Evolutionary conservation across 176 grass and related monocot genomes (phyloP), one percentile per base, ranked within the genome.

Genomic region (Carex cristatella): DNA sequence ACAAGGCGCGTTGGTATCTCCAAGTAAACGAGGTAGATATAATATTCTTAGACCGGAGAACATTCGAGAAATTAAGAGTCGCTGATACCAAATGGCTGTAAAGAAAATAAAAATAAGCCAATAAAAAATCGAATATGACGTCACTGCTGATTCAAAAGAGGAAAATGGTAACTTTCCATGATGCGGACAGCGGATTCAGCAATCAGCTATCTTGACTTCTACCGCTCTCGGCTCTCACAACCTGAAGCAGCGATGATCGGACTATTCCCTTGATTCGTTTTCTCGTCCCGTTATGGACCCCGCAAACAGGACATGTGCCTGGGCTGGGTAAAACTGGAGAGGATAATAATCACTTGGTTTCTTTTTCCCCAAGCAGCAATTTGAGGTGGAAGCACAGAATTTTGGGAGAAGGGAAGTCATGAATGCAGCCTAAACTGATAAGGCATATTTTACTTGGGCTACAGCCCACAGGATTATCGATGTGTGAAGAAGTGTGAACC

Each of bases 101-200:
- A 31, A 51, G 2, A 51, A 10, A 51, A 51, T 30, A 63, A 10
- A 10, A 30, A 10, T 28, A 49, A n/a, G 49, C 5, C 16, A 15
- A 2, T 2, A 31, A 79, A 55, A 15, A 15, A 30, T 54, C 74
- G 56, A 19, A 30, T 35, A 61, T 80, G 78, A 35, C 78, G 78
- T 80, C 78, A 80, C 58, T 11, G 78, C 56, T 80, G 55, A 80
- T 57, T 70, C 67, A 70, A 70, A 70, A 70, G 31, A 7, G 46
- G 3, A 8, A 1, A 51, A 74, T 51, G 70, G 42, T 11, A 51
- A 68, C 8, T 51, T 44, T 2, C 33, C 6, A 38, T 10, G 68
- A 23, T 23, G 23, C 23, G 23, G 23, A 23, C 23, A 23, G 23
- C 38, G 37, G 68, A 71, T 71, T 71, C 37, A 8, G 38, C 44